Conservation (phyloP, 768 basidiomycete species). For the Daedaleopsis sinensis region DNA sequence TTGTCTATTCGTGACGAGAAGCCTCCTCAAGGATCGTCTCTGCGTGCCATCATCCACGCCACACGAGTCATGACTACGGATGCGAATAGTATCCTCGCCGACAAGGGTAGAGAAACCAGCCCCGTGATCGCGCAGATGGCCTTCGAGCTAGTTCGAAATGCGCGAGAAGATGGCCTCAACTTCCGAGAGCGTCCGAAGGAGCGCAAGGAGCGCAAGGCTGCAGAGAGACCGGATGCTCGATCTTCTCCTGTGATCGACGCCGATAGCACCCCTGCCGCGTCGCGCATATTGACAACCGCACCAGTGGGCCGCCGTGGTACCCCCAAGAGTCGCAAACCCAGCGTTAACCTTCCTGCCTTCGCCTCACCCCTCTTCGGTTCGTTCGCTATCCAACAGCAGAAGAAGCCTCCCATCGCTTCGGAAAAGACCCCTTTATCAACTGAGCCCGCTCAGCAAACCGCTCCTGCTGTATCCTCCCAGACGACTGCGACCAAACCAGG, state of each 20-base stretch:
- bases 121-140: constrained; percentile 66
- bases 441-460: constrained; percentile 11
- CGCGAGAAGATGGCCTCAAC: constrained; percentile 63
- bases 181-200: constrained; percentile 53
- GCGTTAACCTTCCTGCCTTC: constrained; percentile 35
- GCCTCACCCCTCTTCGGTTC: constrained; percentile 64
- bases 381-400: constrained; percentile 55
- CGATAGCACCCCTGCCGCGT: constrained; percentile 45
- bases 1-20: constrained; percentile 26
- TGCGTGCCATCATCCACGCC: constrained; percentile 80
- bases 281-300: constrained; percentile 20
- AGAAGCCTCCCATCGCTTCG: constrained; percentile 31
- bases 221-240: constrained; percentile 15
- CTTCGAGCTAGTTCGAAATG: constrained; percentile 65
- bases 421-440: constrained; percentile 3
- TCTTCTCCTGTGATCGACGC: constrained; percentile 24
- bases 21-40: constrained; percentile 59
- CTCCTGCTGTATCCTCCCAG: constrained; percentile 23
- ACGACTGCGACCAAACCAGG: constrained; percentile 31
- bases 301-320: constrained; percentile 14
- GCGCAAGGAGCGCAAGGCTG: constrained; percentile 34
- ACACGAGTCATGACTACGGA: constrained; percentile 88
- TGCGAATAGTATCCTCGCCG: constrained; percentile 70
- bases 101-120: constrained; percentile 67
- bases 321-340: constrained; percentile 22